These are phyloP conservation scores for Tolypocladium ophioglossoides DNA, from an alignment of 2,329 filamentous ascomycete genomes.

Conservation along the genomic window DNA sequence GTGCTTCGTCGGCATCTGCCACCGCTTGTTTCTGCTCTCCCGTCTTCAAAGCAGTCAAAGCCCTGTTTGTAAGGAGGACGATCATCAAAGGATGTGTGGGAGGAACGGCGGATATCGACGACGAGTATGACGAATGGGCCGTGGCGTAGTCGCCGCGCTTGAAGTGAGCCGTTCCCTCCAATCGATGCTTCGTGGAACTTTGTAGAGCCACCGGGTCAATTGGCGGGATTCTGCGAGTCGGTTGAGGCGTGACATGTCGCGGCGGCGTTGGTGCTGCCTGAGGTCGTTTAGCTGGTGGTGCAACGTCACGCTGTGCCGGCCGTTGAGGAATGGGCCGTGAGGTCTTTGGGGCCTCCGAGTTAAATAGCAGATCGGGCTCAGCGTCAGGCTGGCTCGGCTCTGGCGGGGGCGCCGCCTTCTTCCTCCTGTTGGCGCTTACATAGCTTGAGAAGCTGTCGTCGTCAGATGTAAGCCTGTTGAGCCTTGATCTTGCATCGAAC, in stretches of 20 bases:
- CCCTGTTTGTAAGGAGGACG: slow-evolving; percentile 83
- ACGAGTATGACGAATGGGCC: slow-evolving; percentile 73
- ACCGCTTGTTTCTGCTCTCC: slow-evolving; percentile 86
- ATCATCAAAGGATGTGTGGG: slow-evolving; percentile 72
- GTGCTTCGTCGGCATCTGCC: slow-evolving; percentile 69
- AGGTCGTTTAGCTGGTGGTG: slow-evolving; percentile 19
- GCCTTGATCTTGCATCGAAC: slow-evolving; percentile 34
- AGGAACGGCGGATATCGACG: slow-evolving; percentile 66
- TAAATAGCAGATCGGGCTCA: slow-evolving; percentile 56
- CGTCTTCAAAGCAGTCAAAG: slow-evolving; percentile 81
- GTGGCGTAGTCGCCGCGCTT: slow-evolving; percentile 88
- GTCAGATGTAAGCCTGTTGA: slow-evolving; percentile 69
- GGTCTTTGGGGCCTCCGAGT: slow-evolving; percentile 24
- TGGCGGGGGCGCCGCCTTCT: slow-evolving; percentile 48
- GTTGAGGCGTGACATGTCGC: slow-evolving; percentile 32
- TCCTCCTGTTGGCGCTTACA: slow-evolving; percentile 75
- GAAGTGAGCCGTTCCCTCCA: slow-evolving; percentile 77
- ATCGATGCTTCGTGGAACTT: slow-evolving; percentile 66
- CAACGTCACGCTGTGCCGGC: slow-evolving; percentile 20
- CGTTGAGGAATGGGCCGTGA: slow-evolving; percentile 25
- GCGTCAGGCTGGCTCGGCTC: slow-evolving; percentile 26
- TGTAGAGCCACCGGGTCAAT: slow-evolving; percentile 60
- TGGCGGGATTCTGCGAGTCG: slow-evolving; percentile 51
- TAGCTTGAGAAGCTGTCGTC: slow-evolving; percentile 68
- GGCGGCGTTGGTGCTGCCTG: slow-evolving; percentile 19